Evolutionary conservation across 345 rosid species (phyloP), one percentile per base, ranked within the genome.

Genomic region (Kernera saxatilis): DNA sequence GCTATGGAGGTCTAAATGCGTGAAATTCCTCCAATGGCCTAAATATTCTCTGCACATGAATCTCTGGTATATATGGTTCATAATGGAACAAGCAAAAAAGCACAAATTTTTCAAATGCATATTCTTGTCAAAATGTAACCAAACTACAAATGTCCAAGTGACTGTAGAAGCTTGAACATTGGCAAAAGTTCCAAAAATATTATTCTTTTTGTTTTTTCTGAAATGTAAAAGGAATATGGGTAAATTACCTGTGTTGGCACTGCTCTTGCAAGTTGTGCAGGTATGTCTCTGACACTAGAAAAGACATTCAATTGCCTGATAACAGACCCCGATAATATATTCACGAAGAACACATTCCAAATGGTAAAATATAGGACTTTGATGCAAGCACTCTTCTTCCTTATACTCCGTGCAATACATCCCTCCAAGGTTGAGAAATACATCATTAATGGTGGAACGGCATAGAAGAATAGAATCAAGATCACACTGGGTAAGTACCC

Each of bases 401-500:
- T 85, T 78, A 83, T 82, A 69, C 98, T 85, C 29, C 87, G 87
- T 43, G 97, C 79, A 54, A 83, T 73, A 63, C 81, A 77, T 29
- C 97, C 98, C 77, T 89, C 97, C 33, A 86, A 71, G 71, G 78
- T 71, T n/a, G 98, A 88, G 65, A 91, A 84, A 43, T 85, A 70
- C 95, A 93, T 86, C 97, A 93, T 93, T 55, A 83, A 79, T 61
- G 97, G 97, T 59, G 98, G 97, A 81, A 88, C 93, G 44, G 86
- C 57, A 50, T 86, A 91, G 69, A 91, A 36, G 75, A 89, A 89
- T 36, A 86, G 70, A 64, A 85, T 81, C 78, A 93, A 73, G 52
- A 89, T 74, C 72, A 93, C 98, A 80, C 98, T 91, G 49, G 98
- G 98, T 64, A 93, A 83, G 78, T 93, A 93, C 54, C 98, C 98